Evolutionary conservation across 2,329 filamentous ascomycete species (phyloP).

Genomic region (Truncatella angustata): DNA sequence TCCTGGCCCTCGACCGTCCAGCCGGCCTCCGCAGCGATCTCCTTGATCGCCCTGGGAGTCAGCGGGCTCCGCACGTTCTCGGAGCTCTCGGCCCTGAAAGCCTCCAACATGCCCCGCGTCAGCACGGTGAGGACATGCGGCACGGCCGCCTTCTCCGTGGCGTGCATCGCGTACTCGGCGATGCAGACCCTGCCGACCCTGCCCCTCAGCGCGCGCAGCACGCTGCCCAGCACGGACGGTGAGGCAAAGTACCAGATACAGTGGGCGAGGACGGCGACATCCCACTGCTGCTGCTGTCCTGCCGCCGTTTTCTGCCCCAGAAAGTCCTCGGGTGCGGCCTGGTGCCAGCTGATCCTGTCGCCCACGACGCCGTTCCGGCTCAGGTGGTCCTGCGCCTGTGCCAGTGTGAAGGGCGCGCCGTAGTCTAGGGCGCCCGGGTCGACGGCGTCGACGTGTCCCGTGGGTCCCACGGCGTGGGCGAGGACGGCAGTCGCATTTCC

Average conservation of each 20-base stretch:
- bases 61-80: conserved; percentile 49
- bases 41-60: conserved; percentile 37
- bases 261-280: conserved; percentile 31
- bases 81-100: conserved; percentile 31
- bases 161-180: conserved; percentile 45
- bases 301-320: conserved; percentile 22
- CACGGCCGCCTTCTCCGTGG: conserved; percentile 34
- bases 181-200: conserved; percentile 36
- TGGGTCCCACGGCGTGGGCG: conserved; percentile 42
- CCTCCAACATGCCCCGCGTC: conserved; percentile 41
- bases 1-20: conserved; percentile 35
- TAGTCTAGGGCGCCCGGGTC: conserved; percentile 52
- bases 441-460: conserved; percentile 46
- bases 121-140: conserved; percentile 54
- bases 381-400: conserved; percentile 46
- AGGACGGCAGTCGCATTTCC: conserved; percentile 55
- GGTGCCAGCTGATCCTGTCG: conserved; percentile 40
- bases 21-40: conserved; percentile 31
- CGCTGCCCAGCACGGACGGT: conserved; percentile 29
- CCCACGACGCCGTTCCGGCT: conserved; percentile 38
- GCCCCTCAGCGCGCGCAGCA: conserved; percentile 34
- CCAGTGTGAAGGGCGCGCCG: conserved; percentile 47
- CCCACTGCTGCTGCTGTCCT: conserved; percentile 8
- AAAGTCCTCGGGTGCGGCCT: conserved; percentile 33
- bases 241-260: conserved; percentile 53